Base-by-base conservation (phyloP, 2,329 filamentous ascomycete species). In the Fusarium lateritium region DNA sequence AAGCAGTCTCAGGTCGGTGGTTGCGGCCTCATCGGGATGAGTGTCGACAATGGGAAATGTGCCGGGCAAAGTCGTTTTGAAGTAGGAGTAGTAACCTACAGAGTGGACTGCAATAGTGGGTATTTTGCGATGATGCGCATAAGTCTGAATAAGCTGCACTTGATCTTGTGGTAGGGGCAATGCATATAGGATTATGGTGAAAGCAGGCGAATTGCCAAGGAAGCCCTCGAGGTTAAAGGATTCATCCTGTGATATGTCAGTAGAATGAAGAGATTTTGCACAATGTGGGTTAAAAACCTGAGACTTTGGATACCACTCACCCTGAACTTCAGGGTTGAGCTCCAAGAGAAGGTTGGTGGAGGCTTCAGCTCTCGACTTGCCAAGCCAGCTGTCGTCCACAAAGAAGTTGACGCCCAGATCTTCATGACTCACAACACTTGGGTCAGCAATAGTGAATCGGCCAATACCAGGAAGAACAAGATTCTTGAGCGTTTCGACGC, bases 331-430 rank as follows among this genome's bases (percentile, higher is more conserved):
- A 4, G 94, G 94, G 76, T 99, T 99, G 64, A 99, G 84, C 79
- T 99, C 97, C 65, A 89, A 85, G 43, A 99, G 84, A 56, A 95
- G 84, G 65, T 91, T 89, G 60, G 91, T 90, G 56, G 92, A 92
- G 76, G 92, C 90, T 77, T 94, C 87, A 3, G 95, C 93, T 71
- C 96, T 89, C 26, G 89, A 89, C 74, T 90, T 90, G 54, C 94
- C 94, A 38, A 97, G 78, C 69, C 89, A 91, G 49, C 85, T 83
- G 73, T 96, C 89, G 65, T 97, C 93, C 1, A 99, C 84, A 76
- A 99, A 99, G 85, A 99, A 99, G 81, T 99, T 99, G 67, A 98
- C 91, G 6, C 97, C 96, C 40, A 99, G 83, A 75, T 99, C 96
- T 42, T 89, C 85, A 71, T 97, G 91, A 2, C 83, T 84, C n/a